Evolutionary conservation across 1,139 yeast genomes (phyloP).

Genomic region (Hemisphaericaspora xylanilytica): DNA sequence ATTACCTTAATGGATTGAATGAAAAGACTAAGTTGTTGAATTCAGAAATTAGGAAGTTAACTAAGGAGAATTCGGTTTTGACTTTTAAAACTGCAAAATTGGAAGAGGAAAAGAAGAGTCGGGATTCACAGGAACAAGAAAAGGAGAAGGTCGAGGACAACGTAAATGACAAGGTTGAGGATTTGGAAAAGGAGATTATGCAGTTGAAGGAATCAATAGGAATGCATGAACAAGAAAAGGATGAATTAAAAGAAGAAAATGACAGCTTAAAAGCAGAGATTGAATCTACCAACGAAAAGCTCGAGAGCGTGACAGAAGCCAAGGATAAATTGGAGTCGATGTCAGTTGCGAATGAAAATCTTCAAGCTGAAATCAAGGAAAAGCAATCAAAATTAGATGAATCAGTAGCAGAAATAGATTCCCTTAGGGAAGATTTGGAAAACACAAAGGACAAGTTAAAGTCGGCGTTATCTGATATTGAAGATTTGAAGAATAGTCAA

Average conservation of each 20-base stretch:
- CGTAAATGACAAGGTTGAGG: constrained; percentile 7
- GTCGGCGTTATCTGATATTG: constrained; percentile 5
- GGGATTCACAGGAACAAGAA: constrained; percentile 7
- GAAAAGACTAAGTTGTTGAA: constrained; percentile 60
- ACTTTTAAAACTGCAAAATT: constrained; percentile 17
- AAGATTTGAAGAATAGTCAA: background rate
- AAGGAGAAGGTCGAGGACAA: constrained; percentile 10
- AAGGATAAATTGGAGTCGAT: constrained; percentile 9
- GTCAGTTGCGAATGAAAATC: too few species aligned
- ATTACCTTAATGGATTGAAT: constrained; percentile 63
- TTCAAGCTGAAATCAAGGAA: background rate
- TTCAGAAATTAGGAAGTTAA: constrained; percentile 44
- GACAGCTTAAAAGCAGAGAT: constrained; percentile 7
- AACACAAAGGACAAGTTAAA: constrained; percentile 9
- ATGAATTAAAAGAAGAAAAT: constrained; percentile 11
- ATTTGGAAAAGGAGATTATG: constrained; percentile 13
- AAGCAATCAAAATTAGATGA: background rate
- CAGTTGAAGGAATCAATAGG: constrained; percentile 14
- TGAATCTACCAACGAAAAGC: constrained; percentile 2
- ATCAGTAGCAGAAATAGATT: background rate
- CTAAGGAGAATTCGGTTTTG: constrained; percentile 22
- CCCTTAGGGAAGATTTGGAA: background rate
- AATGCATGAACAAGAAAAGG: constrained; percentile 6
- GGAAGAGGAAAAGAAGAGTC: constrained; percentile 21
- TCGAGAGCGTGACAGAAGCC: background rate